Conservation (phyloP, 176 grass and related monocot genomes). For the Chloris gayana region DNA sequence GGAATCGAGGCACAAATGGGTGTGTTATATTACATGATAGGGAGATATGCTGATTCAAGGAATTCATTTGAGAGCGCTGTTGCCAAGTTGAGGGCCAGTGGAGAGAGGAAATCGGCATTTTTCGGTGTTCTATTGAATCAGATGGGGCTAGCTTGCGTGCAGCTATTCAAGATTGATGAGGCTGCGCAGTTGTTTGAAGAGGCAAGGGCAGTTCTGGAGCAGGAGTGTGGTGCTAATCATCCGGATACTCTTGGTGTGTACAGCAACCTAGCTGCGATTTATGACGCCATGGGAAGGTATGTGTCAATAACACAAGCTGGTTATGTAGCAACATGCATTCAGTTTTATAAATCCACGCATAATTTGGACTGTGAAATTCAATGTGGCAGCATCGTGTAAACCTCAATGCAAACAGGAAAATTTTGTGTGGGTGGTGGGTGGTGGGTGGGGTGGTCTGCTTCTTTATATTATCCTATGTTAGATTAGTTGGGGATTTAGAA, state of each 20-base stretch:
- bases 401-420: background rate
- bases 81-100: slow-evolving; percentile 74
- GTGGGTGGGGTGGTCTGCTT: background rate
- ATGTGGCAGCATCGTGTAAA: background rate
- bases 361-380: background rate
- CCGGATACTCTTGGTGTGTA: slow-evolving; percentile 91
- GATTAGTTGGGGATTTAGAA: no score
- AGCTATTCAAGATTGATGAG: slow-evolving; percentile 98
- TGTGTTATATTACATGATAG: slow-evolving; percentile 90
- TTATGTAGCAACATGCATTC: background rate
- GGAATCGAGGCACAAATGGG: slow-evolving; percentile 96
- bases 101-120: slow-evolving; percentile 89
- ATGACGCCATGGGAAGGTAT: slow-evolving; percentile 99
- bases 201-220: slow-evolving; percentile 79
- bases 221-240: slow-evolving; percentile 79
- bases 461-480: no score
- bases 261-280: slow-evolving; percentile 96
- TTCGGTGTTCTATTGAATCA: slow-evolving; percentile 94
- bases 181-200: slow-evolving; percentile 95
- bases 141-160: slow-evolving; percentile 94
- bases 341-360: background rate
- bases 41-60: slow-evolving; percentile 75
- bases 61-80: slow-evolving; percentile 83
- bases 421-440: background rate
- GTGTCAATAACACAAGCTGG: background rate